A percentile compares a stretch with the other conserved stretches of the same genome.
Evolutionary conservation across 192 early-diverging fungal species (phyloP).

Genomic region (Gonapodya prolifera): DNA sequence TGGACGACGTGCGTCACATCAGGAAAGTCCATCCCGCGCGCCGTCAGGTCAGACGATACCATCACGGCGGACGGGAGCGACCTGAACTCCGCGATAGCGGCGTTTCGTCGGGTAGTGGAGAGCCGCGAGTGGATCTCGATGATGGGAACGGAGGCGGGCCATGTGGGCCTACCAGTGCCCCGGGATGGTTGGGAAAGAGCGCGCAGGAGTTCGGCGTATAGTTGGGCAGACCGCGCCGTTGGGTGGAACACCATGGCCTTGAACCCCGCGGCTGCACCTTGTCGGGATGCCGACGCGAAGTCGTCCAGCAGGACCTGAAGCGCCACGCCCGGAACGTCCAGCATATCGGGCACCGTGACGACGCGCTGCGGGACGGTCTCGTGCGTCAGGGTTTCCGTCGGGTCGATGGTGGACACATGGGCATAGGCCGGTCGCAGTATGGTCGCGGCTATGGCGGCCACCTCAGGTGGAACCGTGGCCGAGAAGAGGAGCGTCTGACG

Average conservation of each 20-base stretch:
- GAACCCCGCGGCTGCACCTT: conserved; percentile 9
- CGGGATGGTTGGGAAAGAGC: conserved; percentile 10
- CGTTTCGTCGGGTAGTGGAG: conserved; percentile 53
- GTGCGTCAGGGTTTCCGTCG: conserved; percentile 74
- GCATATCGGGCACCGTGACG: conserved; percentile 43
- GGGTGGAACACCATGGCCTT: conserved; percentile 87
- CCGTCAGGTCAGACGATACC: conserved; percentile 91
- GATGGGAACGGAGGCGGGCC: conserved; percentile 21
- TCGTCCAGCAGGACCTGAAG: conserved; percentile 54
- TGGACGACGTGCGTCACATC: conserved; percentile 84
- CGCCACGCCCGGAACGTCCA: conserved; percentile 41
- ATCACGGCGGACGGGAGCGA: conserved; percentile 42
- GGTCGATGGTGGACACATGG: conserved; percentile 71
- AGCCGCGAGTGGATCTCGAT: conserved; percentile 70
- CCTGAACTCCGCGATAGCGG: conserved; percentile 65
- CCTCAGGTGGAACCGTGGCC: conserved; percentile 68
- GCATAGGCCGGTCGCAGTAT: conserved; percentile 52
- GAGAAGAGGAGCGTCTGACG: conserved; percentile 90
- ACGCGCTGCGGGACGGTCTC: conserved; percentile 68
- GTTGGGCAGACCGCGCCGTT: conserved; percentile 57
- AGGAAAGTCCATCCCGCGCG: conserved; percentile 95
- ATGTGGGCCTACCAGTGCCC: conserved; percentile 3
- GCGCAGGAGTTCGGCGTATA: conserved; percentile 50
- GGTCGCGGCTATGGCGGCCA: conserved; percentile 49
- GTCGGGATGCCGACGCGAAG: background rate